These are phyloP conservation scores for Monosporascus sp. DNA, from an alignment of 2,329 filamentous ascomycete genomes.

Conservation along the genomic window DNA sequence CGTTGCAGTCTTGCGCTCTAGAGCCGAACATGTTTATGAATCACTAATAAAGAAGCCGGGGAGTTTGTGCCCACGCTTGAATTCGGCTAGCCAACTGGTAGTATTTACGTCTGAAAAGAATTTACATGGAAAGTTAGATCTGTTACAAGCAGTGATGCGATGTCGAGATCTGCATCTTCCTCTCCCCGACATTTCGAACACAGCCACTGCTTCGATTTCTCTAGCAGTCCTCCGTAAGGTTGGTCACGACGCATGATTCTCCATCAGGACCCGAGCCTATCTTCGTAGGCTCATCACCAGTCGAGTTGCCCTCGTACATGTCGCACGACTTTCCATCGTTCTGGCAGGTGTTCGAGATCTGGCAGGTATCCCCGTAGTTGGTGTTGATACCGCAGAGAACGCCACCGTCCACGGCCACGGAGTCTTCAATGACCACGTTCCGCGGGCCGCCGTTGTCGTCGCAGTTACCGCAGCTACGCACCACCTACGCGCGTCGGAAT, in stretches of 20 bases:
- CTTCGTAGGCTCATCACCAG: constrained; percentile 13
- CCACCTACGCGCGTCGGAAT: constrained; percentile 20
- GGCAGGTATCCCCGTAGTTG: constrained; percentile 44
- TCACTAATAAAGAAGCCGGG: no score
- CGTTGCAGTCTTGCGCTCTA: no score
- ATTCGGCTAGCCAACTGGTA: no score
- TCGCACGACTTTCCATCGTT: constrained; percentile 28
- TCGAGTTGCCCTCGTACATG: constrained; percentile 17
- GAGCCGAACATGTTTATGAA: no score
- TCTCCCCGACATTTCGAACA: neutral
- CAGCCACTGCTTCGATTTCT: neutral
- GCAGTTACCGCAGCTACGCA: constrained; percentile 47
- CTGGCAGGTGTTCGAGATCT: constrained; percentile 34
- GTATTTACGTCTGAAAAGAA: no score
- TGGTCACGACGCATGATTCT: neutral
- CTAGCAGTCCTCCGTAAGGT: neutral
- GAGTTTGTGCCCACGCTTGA: no score
- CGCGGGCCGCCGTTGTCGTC: constrained; percentile 32
- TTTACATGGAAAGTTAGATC: no score
- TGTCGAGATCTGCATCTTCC: no score
- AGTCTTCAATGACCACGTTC: constrained; percentile 37
- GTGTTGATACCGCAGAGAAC: constrained; percentile 43
- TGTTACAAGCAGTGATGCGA: no score
- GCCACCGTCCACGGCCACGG: constrained; percentile 34
- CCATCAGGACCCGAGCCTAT: constrained; percentile 6